Evolutionary conservation across 2,329 filamentous ascomycete species (phyloP), one percentile per base, ranked within the genome.

Genomic region (Immersiporthe knoxdaviesiana): DNA sequence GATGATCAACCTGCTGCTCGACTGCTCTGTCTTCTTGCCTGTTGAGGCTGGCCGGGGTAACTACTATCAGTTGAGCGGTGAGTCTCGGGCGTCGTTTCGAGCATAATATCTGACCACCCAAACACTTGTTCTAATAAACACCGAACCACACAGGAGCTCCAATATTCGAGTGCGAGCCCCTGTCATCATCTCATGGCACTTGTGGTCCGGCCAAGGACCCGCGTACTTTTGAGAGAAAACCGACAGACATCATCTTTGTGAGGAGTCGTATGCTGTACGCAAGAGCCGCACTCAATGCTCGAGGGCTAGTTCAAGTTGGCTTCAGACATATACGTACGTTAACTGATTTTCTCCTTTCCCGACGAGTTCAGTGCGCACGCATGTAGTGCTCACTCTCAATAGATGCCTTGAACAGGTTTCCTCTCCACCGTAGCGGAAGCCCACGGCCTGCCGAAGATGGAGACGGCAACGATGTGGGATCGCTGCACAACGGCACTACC

Each of bases 191-290:
- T n/a, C 65, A 41, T 16, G 60, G 44, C 24, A 18, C 24, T 27
- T 2, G n/a, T 35, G 27, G 24, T 44, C 11, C 35, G 70, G 70
- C 68, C 52, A 71, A 68, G 27, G 37, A 56, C 18, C 35, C 44
- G 35, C 16, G 47, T 44, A 52, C 52, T 14, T 70, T 68, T 68
- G 73, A 72, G 61, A 76, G 76, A 72, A 68, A 79, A 21, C 82
- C 84, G 12, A 86, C 86, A 54, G 86, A 88, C 21, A 93, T 98
- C 68, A 81, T 83, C 1, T 91, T 99, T 75, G 88, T 94, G 61
- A 90, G 94, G 70, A 93, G 88, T 75, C 89, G 93, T 27, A 97
- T 97, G 84, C 84, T 98, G 63, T 98, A 97, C 79, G 91, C 92
- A 30, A 90, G 89, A 74, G 88, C 93, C 27, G 85, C 87, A 1